Percentiles rank a stretch among this genome's conserved stretches.
phyloP scores from a whole-genome alignment of 202 grass and related monocot species.

The Setaria viridis region DNA sequence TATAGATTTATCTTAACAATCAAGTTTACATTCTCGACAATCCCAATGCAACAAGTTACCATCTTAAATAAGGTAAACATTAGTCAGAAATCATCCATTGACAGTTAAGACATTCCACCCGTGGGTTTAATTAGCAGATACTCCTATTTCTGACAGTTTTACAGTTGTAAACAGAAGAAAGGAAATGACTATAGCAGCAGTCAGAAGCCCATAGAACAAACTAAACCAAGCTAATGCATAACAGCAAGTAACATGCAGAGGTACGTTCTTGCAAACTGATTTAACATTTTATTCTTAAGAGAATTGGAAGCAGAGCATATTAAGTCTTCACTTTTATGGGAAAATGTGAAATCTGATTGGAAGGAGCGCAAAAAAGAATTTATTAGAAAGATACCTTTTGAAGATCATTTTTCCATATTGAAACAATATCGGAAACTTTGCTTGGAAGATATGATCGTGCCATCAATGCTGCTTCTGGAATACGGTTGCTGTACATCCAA shows the following conservation, averaged over 20 bases:
- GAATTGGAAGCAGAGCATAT: conserved; percentile 17
- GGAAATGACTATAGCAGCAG: not conserved
- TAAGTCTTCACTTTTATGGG: not conserved
- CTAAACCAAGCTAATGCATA: not conserved
- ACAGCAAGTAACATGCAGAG: not conserved
- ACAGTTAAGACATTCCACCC: not conserved
- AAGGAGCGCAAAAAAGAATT: not conserved
- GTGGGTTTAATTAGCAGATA: not conserved
- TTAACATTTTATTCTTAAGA: conserved; percentile 16
- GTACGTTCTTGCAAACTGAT: conserved; percentile 7
- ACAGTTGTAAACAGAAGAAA: conserved; percentile 10
- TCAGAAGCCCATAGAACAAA: not conserved
- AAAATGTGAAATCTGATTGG: not conserved
- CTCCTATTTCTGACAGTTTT: not conserved
- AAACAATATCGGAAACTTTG: conserved; percentile 82
- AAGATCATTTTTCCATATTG: conserved; percentile 83
- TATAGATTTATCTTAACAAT: not conserved
- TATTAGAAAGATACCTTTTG: conserved; percentile 58
- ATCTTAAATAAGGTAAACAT: not conserved
- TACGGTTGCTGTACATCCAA: conserved; percentile 65
- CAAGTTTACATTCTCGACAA: conserved; percentile 18
- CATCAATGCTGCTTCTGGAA: conserved; percentile 91
- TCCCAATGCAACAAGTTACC: not conserved
- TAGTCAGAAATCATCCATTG: not conserved
- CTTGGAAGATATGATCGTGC: conserved; percentile 88